Evolutionary conservation across 345 rosid species (phyloP), one percentile per base, ranked within the genome.

Genomic region (Capsella bursapastoris): DNA sequence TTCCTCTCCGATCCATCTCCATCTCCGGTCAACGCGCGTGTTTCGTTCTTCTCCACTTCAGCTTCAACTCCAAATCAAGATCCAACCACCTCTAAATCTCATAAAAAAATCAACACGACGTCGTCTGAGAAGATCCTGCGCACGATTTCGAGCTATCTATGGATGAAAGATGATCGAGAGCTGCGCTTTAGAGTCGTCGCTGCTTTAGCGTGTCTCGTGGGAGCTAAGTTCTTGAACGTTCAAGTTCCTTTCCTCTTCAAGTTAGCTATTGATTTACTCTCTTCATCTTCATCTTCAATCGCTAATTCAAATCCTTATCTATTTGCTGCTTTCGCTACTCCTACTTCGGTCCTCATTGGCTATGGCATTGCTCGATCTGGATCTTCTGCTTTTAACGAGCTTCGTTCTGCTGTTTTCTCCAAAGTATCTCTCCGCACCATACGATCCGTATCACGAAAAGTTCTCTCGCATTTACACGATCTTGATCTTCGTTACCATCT

Each of bases 191-290:
- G 97, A 81, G 97, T 95, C 51, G 50, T 95, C 49, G 50, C 87
- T 29, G 99, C 99, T 1, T 76, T 92, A 69, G 90, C 85, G 0
- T 90, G 90, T 77, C 88, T 95, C 11, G 83, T 92, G 3, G 93
- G 92, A 44, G 93, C 97, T 27, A 92, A 95, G 79, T 82, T 88
- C 57, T 69, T 87, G 70, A 92, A 90, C 31, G 97, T 95, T 51
- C 99, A 92, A 70, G 99, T 95, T 12, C 97, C 97, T 56, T 95
- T 92, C 82, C 87, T 95, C 50, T 95, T 95, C 82, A 92, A 92
- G 83, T 76, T 84, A 8, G 92, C 99, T 47, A 89, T 95, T 22
- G 98, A 92, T 72, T 90, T 86, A 87, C 76, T 95, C 85, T 84
- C 89, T 55, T 64, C 84, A 10, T 82, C 90, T 55, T 78, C 92